Base-by-base conservation (phyloP, 1,139 yeast genomes). In the Martiniozyma asiatica region DNA sequence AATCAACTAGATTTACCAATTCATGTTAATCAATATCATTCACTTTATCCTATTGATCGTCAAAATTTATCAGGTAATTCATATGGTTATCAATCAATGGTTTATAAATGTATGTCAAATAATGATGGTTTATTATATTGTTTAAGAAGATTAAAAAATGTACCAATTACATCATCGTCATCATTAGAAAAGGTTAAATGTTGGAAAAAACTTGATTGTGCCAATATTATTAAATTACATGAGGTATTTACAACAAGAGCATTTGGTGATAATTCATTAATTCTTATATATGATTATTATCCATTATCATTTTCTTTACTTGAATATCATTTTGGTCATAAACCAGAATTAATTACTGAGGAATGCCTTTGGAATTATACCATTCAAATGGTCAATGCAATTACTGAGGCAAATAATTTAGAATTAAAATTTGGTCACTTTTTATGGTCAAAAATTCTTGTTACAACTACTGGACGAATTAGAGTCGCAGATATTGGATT, bases 221-320 rank as follows among this genome's bases (percentile, higher is more conserved):
- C 87, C 10, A 75, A 76, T 43, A 59, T 84, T 12, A 82, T 80
- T 2, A 63, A 65, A 24, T 56, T 85, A 7, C 66, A 70, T 31
- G 96, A 87, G 49, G 85, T 93, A 8, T 89, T 89, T 51, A 79
- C 95, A 1, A 76, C 92, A 8, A 69, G 84, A 39, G 81, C 87
- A 5, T 89, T 92, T 58, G 87, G 85, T 24, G 89, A 80, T 41
- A 65, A 68, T 37, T 73, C 82, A 2, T 55, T 78, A 33, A 70
- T 67, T 37, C 55, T 74, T 27, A 72, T 75, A 5, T 72, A 73
- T 47, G 92, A 79, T 42, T 81, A 68, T 49, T 75, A 65, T 48
- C 89, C 93, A 17, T 56, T 68, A 32, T 63, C 84, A 1, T 56
- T 56, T 31, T 74, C 85, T 3, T 53, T 80, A 25, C 56, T 61